Evolutionary conservation across 2,329 filamentous ascomycete genomes (phyloP), one percentile per base, ranked within the genome.

Genomic region (Colletotrichum sansevieriae): DNA sequence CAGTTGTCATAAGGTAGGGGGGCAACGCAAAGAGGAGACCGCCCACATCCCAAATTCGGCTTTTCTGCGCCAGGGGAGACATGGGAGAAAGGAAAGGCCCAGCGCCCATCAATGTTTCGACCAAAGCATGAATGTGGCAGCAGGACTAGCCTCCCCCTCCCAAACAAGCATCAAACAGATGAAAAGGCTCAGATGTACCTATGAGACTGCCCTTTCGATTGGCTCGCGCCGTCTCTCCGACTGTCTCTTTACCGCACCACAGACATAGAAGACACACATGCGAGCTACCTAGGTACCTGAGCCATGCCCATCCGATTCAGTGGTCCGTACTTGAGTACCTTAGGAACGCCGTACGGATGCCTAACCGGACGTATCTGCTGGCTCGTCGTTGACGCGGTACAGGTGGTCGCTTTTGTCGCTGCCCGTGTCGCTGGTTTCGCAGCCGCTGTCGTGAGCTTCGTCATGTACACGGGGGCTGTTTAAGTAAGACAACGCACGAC

Each of bases 141-240:
- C 67, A 68, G 63, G 66, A 63, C 56, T 68, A 51, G 63, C 55
- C 37, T 44, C 39, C 7, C 60, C 72, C 63, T 75, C 77, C 79
- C 76, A 83, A 81, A 83, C 82, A 83, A 79, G 79, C 78, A 81
- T 83, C 81, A 83, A 82, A 82, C 81, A 77, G 73, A 76, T 63
- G 52, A 70, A 61, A 59, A 66, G 25, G 20, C 62, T 69, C 49
- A 49, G 39, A 51, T 35, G 47, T 66, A 57, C 63, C 41, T 52
- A 41, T 39, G 63, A 57, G 46, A 51, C 66, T 18, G 44, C 39
- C 44, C 15, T 55, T n/a, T 55, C 44, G 35, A 60, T 49, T 60
- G 57, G 43, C 43, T 35, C 39, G 20, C 52, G 15, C 18, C 18
- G n/a, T 15, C 52, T 60, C 46, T 13, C 20, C 18, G 47, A 51